Evolutionary conservation across 441 rosid species (phyloP).

Genomic region (Croton laevigatus): DNA sequence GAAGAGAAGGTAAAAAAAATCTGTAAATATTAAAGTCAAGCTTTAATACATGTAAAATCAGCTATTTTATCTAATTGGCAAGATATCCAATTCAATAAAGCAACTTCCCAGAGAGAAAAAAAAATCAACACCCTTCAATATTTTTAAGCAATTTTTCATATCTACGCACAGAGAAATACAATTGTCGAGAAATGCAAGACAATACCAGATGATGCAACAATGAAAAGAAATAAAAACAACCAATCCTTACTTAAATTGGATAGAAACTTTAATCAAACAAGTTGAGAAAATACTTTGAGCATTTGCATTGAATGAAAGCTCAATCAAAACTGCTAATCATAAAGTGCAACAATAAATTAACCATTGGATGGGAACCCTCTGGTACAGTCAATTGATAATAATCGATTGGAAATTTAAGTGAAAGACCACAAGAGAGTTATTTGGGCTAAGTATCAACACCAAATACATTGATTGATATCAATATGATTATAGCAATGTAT

Average conservation of each 20-base stretch:
- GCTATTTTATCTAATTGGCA: not conserved
- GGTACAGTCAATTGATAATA: not conserved
- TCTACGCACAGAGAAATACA: not conserved
- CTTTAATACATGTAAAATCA: not conserved
- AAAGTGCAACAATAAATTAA: not conserved
- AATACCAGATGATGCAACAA: not conserved
- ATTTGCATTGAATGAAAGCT: not conserved
- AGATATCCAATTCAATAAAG: not conserved
- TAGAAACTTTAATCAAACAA: not conserved
- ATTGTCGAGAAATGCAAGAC: not conserved
- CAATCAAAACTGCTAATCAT: no score
- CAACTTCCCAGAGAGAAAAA: not conserved
- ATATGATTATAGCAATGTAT: not conserved
- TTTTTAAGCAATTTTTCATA: not conserved
- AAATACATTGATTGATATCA: not conserved
- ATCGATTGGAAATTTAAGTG: not conserved
- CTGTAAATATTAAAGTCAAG: slow-evolving; percentile 9
- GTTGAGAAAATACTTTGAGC: not conserved
- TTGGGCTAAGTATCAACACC: not conserved
- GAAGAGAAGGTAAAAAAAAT: slow-evolving; percentile 16
- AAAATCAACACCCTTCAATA: not conserved
- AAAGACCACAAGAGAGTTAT: not conserved
- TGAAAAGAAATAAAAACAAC: not conserved
- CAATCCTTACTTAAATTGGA: not conserved
- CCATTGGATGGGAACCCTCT: not conserved